Evolutionary conservation across 164 flowering plant genomes (phyloP), one percentile per base, ranked within the genome.

Genomic region (Amborella trichopoda): DNA sequence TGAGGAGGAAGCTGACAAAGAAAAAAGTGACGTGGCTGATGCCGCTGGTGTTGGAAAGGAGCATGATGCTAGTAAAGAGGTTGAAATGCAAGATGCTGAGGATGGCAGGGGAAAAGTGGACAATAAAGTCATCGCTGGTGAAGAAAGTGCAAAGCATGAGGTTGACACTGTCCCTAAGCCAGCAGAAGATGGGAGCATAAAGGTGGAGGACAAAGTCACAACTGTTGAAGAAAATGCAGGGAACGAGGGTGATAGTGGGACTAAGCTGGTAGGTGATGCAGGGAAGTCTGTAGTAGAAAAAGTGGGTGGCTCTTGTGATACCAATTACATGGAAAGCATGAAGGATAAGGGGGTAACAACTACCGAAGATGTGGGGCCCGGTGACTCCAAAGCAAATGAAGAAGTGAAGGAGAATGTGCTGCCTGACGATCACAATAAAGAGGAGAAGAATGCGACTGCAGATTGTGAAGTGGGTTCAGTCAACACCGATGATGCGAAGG

Each of bases 81-180:
- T 39, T 3, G 63, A 56, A 51, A 65, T 63, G 68, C 53, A 59
- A 20, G 59, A 62, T 14, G 61, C 45, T 16, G 50, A 27, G 26
- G 55, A 40, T 19, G 44, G 27, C 4, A 21, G 23, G 6, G 43
- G 43, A 9, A 42, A 50, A 16, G 54, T 19, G 22, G 50, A 54
- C 12, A 52, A 44, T 19, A 28, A 13, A 33, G 16, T 17, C 3
- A 1, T 45, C 6, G 18, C 13, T 47, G 52, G 14, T 16, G 30
- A 8, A 23, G 36, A 40, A 11, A 25, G 43, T 41, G 48, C 34
- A 11, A 34, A 12, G 17, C 38, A 24, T 33, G 24, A 48, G 22
- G 27, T 43, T 43, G 46, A 28, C 6, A 14, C 25, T 21, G 34
- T 43, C 17, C 25, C 55, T 17, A 45, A 41, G 9, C 20, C 18